Evolutionary conservation across 2,329 filamentous ascomycete genomes (phyloP), one percentile per base, ranked within the genome.

Genomic region (Teratosphaeria nubilosa): DNA sequence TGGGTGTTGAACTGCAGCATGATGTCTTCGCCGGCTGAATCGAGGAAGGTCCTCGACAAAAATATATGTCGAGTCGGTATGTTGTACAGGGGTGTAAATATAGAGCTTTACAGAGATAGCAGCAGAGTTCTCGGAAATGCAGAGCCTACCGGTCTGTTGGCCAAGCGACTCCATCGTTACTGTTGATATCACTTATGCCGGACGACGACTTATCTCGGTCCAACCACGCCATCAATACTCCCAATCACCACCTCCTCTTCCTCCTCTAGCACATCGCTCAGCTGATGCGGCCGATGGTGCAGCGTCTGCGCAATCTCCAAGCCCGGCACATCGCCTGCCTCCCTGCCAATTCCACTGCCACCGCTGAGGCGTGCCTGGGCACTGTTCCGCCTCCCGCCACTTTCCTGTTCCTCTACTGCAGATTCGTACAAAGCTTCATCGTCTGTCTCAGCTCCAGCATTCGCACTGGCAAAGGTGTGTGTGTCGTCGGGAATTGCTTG

Each of bases 1-100:
- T 94, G 75, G 94, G 94, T 0, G 84, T 97, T 2, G 91, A 97
- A 73, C 75, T 97, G 64, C 88, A 95, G 70, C 90, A 95, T 71
- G 84, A 86, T 48, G 82, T 96, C 2, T 96, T 96, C 75, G 90
- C n/a, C n/a, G n/a, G n/a, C n/a, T n/a, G n/a, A n/a, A n/a, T n/a
- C n/a, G n/a, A n/a, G n/a, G n/a, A n/a, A n/a, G n/a, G n/a, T n/a
- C n/a, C n/a, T n/a, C n/a, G n/a, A n/a, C n/a, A 95, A 58, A 91
- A 92, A 3, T 96, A 59, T 34, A 22, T 20, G 9, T 48, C 5
- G 6, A 9, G 7, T 48, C 16, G 4, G 5, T 48, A 9, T 22
- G 22, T 7, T 48, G 16, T 48, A 48, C 41, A 48, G 41, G 1
- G 9, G 41, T 37, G 11, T 48, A 48, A 22, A 22, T 22, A 48